Evolutionary conservation across 108 stramenopile species (phyloP).

Genomic region (Nannochloropsis salina): DNA sequence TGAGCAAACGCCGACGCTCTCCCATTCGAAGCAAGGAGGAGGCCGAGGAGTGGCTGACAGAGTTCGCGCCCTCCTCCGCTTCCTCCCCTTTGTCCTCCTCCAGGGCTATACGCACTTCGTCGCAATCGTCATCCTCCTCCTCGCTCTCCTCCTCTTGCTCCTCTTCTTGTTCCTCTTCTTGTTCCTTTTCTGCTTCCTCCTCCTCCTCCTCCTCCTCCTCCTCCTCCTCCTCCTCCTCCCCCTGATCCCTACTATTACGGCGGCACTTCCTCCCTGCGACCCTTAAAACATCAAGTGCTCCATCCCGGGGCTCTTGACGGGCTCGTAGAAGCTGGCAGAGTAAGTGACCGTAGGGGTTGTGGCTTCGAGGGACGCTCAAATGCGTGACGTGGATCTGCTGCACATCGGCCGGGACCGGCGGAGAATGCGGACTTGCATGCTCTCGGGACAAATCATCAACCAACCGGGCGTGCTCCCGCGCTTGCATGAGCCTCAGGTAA

Average conservation of each 20-base stretch:
- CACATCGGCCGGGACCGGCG: background rate
- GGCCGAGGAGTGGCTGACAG: too few relatives aligned
- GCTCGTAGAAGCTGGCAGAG: background rate
- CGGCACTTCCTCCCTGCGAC: background rate
- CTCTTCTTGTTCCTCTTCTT: background rate
- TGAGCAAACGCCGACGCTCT: background rate
- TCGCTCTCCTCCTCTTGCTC: background rate
- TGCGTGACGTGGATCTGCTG: slow-evolving; percentile 13
- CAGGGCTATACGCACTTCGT: background rate
- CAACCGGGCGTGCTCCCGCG: background rate
- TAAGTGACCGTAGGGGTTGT: background rate
- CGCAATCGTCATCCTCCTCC: background rate
- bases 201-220: background rate
- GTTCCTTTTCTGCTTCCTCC: background rate
- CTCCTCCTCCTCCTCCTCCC: background rate
- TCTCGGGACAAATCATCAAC: background rate
- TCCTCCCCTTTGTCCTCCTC: background rate
- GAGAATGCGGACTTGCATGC: background rate
- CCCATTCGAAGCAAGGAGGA: background rate
- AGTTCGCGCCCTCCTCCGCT: background rate
- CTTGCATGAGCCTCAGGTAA: background rate
- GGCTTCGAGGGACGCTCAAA: background rate
- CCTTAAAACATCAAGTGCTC: background rate
- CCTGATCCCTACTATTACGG: background rate
- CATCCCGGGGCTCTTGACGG: background rate